A percentile compares a stretch with the other conserved stretches of the same genome.
phyloP scores from a whole-genome alignment of 2,329 filamentous ascomycete species.

The Zymoseptoria tritici region DNA sequence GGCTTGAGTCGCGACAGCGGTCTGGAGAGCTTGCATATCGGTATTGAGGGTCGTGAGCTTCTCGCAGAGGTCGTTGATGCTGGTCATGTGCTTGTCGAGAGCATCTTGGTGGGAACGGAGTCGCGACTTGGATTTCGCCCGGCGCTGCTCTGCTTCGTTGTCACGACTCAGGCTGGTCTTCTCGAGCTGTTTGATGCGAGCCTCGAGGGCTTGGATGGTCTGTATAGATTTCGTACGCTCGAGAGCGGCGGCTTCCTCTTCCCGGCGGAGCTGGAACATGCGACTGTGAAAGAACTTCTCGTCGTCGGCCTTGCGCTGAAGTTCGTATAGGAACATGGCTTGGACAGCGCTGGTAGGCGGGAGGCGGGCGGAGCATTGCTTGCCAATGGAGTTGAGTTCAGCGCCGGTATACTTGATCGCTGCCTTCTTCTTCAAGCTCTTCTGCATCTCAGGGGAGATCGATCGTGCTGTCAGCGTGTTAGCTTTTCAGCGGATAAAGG shows the following conservation, averaged over 20 bases:
- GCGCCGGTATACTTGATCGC: constrained; percentile 2
- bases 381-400: constrained; percentile 13
- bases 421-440: background rate
- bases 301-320: constrained; percentile 20
- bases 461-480: background rate
- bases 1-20: background rate
- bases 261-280: constrained; percentile 17
- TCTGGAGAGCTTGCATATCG: background rate
- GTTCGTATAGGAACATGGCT: constrained; percentile 25
- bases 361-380: constrained; percentile 13
- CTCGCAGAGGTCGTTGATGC: constrained; percentile 2
- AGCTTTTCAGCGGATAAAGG: background rate
- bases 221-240: background rate
- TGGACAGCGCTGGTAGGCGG: constrained; percentile 21
- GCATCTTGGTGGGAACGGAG: background rate
- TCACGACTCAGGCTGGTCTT: constrained; percentile 11
- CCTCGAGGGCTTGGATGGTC: background rate
- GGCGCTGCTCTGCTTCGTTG: constrained; percentile 11
- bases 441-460: background rate
- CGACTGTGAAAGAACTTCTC: constrained; percentile 23
- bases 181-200: constrained; percentile 10
- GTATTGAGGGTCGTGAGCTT: constrained; percentile 3
- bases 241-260: constrained; percentile 3
- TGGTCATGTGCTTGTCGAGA: constrained; percentile 2
- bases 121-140: constrained; percentile 8